Percentiles rank a stretch among this genome's conserved stretches.
Evolutionary conservation across 2,329 filamentous ascomycete genomes (phyloP).

Genomic region (Aureobasidium uvarum): DNA sequence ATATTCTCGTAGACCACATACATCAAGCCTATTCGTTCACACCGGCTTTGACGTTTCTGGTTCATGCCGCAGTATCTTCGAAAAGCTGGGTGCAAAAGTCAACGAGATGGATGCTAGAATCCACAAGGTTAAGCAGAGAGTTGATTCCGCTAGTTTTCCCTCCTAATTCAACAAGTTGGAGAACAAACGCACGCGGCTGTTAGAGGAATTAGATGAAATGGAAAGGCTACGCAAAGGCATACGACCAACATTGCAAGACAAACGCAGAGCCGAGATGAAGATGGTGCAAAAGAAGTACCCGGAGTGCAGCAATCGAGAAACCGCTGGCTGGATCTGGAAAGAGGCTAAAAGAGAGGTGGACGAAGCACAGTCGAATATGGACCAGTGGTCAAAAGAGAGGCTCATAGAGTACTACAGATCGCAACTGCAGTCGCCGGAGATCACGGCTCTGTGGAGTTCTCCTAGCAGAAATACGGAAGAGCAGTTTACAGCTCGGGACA

Average conservation of each 20-base stretch:
- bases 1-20: not conserved
- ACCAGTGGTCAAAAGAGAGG: not conserved
- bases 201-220: too few relatives aligned
- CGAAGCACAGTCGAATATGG: not conserved
- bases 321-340: not conserved
- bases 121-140: too few relatives aligned
- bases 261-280: not conserved
- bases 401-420: not conserved
- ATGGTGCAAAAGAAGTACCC: not conserved
- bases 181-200: not conserved
- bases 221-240: not conserved
- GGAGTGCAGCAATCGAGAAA: not conserved
- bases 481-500: not conserved
- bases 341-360: not conserved
- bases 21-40: not conserved
- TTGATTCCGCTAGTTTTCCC: too few relatives aligned
- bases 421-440: not conserved
- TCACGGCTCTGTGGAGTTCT: not conserved
- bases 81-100: too few relatives aligned
- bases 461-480: not conserved
- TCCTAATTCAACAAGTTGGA: not conserved
- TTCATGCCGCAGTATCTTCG: not conserved
- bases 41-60: not conserved
- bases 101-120: too few relatives aligned
- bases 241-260: not conserved